Evolutionary conservation across 2,329 filamentous ascomycete species (phyloP), one percentile per base, ranked within the genome.

Genomic region (Penicillium sp.): DNA sequence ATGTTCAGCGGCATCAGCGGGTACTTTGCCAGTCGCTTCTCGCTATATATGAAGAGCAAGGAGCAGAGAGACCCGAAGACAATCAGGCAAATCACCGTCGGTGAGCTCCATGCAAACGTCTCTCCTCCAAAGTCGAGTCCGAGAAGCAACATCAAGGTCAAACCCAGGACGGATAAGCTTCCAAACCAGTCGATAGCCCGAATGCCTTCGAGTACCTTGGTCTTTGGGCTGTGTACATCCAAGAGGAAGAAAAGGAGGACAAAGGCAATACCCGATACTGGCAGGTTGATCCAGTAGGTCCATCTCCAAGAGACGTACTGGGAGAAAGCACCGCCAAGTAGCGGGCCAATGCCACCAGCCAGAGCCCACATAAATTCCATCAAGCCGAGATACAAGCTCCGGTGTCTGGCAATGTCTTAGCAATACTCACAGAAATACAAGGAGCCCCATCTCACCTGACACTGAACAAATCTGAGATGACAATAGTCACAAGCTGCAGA

Each of bases 1-100:
- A 88, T 69, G 2, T 71, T 71, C 45, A 86, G 67, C 0, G 85
- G 86, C 55, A 89, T 83, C n/a, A 89, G 69, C 0, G 86, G 85
- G 56, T 82, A 79, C 44, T 74, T 72, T 3, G 84, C 84, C 7
- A 87, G 59, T 43, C 76, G 76, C 63, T 77, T 78, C 65, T 89
- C 85, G 54, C 79, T 78, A 51, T 81, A 66, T 34, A 85, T 61
- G 58, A 88, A 80, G 0, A 74, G 61, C 26, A 71, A 62, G 4
- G 72, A 69, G 67, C 77, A 74, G 3, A 74, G 41, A 6, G 63
- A 57, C 0, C 78, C 77, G 37, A 79, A 73, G 0, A 80, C 67
- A 9, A 81, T 71, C 5, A 81, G 61, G 32, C 74, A 77, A 35
- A 81, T 77, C 9, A 81, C 75, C 43, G 76, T 78, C 0, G 75